A percentile compares a stretch with the other conserved stretches of the same genome.
Evolutionary conservation across 257 asterid species (phyloP).

Genomic region (Cordia subcordata): DNA sequence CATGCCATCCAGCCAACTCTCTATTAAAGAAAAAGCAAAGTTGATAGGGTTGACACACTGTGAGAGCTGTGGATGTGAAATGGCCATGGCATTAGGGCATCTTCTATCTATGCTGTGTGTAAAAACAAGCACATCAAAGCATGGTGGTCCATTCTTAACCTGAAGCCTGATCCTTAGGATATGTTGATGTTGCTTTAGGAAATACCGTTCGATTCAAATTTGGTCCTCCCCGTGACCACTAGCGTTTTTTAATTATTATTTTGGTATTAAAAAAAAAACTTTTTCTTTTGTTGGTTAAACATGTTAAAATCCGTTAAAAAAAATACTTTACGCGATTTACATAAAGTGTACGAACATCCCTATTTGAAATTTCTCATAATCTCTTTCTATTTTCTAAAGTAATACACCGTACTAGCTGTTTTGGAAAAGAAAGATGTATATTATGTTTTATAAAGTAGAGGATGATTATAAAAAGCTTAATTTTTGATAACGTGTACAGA

Average conservation of each 20-base stretch:
- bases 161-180: slow-evolving; percentile 31
- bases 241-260: background rate
- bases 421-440: too few relatives aligned
- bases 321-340: too few relatives aligned
- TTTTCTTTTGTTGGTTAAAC: too few relatives aligned
- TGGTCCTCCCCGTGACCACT: slow-evolving; percentile 25
- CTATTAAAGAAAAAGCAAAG: slow-evolving; percentile 24
- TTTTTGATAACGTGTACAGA: too few relatives aligned
- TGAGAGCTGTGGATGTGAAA: slow-evolving; percentile 19
- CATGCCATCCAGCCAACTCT: slow-evolving; percentile 23
- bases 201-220: slow-evolving; percentile 32
- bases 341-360: too few relatives aligned
- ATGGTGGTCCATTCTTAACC: slow-evolving; percentile 27
- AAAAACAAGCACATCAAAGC: slow-evolving; percentile 1
- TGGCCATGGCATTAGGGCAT: slow-evolving; percentile 24
- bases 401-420: too few relatives aligned
- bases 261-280: too few relatives aligned
- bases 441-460: too few relatives aligned
- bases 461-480: too few relatives aligned
- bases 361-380: too few relatives aligned
- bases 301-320: too few relatives aligned
- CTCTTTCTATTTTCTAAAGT: too few relatives aligned
- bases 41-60: slow-evolving; percentile 9
- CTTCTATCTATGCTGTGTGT: slow-evolving; percentile 15
- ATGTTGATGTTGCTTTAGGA: slow-evolving; percentile 26